Conservation (phyloP, 2,329 filamentous ascomycete genomes). For the Sporothrix inflata region DNA sequence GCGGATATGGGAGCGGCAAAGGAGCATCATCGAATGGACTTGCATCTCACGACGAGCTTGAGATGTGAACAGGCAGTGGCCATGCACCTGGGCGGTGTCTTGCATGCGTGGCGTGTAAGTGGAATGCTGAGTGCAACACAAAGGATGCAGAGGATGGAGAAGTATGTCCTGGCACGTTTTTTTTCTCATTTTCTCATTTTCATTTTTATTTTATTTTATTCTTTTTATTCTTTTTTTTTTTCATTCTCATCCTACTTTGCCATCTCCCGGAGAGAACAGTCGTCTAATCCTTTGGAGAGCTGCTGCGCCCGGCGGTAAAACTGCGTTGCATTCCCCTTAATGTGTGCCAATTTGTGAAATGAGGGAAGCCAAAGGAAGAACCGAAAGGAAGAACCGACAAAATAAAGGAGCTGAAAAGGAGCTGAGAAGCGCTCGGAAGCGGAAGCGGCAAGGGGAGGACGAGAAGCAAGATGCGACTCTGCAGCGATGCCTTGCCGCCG, state of each 20-base stretch:
- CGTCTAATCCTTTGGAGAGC: background rate
- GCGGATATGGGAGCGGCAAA: background rate
- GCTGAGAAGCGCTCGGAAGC: slow-evolving; percentile 12
- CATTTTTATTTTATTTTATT: background rate
- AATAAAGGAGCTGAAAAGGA: slow-evolving; percentile 3
- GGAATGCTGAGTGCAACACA: background rate
- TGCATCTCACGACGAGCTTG: background rate
- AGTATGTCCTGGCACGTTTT: background rate
- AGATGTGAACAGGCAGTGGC: background rate
- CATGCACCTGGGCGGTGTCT: slow-evolving; percentile 1
- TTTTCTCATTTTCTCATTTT: background rate
- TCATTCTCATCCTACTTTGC: no score
- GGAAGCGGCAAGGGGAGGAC: background rate
- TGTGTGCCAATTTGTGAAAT: background rate
- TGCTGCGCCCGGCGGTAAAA: slow-evolving; percentile 15
- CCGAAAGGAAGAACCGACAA: background rate
- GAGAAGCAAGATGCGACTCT: slow-evolving; percentile 5
- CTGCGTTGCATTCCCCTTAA: background rate
- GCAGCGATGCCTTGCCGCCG: slow-evolving; percentile 1
- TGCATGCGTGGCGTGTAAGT: slow-evolving; percentile 12
- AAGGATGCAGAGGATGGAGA: background rate
- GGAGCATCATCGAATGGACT: background rate
- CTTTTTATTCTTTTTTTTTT: background rate
- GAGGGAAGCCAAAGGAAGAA: background rate
- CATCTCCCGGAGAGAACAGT: background rate